phyloP scores from a whole-genome alignment of 345 rosid species.

The Cardamine chenopodiifolia region DNA sequence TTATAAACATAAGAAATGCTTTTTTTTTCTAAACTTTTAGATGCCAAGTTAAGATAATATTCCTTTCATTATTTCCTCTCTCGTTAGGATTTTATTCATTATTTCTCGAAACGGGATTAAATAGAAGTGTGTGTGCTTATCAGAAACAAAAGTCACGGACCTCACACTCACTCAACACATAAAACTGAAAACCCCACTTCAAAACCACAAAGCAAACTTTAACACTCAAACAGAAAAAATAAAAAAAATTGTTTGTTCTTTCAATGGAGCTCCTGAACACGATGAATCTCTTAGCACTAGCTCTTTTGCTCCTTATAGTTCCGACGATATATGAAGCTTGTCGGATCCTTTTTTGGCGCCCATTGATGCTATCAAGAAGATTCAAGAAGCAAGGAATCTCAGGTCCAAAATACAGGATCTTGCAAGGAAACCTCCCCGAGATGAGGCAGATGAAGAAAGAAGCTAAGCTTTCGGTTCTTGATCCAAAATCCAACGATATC shows the following conservation, averaged over 20 bases:
- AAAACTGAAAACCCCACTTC: background rate
- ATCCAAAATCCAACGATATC: background rate
- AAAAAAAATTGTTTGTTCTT: background rate
- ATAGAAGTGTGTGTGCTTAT: background rate
- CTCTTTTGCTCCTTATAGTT: background rate
- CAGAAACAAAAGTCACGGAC: slow-evolving; percentile 6
- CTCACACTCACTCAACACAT: background rate
- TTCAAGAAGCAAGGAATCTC: background rate
- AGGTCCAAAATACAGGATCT: background rate
- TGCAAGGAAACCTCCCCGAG: background rate
- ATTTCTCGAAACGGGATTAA: background rate
- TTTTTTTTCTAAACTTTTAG: too few species aligned
- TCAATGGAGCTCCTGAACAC: slow-evolving; percentile 35
- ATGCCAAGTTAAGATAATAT: background rate
- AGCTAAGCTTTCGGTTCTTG: background rate
- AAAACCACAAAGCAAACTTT: slow-evolving; percentile 14
- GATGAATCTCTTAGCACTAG: background rate
- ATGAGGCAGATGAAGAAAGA: background rate
- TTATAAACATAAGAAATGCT: too few species aligned
- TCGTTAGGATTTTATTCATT: background rate
- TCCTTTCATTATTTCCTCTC: background rate
- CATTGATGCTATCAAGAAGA: background rate
- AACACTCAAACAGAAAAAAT: background rate
- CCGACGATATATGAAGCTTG: background rate
- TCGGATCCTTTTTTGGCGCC: background rate